These are phyloP conservation scores for Chlorella sp. DNA, from an alignment of 139 green algal species.

Conservation along the genomic window DNA sequence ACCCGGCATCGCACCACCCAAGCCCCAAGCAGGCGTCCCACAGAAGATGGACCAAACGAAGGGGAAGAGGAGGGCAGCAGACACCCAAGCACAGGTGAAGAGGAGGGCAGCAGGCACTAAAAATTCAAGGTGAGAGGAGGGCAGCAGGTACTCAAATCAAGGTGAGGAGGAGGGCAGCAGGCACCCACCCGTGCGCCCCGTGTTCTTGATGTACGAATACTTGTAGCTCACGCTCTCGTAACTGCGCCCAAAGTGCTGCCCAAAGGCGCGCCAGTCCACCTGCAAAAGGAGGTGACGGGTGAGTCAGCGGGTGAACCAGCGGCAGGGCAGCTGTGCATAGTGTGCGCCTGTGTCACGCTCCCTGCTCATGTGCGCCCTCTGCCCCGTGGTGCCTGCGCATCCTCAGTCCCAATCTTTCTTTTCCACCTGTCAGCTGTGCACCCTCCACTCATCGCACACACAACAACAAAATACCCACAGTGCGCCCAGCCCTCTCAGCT, in stretches of 20 bases:
- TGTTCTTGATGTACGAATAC: constrained; percentile 55
- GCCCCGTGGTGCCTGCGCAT: neutral
- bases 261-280: constrained; percentile 50
- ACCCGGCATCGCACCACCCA: too few species aligned
- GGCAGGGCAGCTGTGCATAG: neutral
- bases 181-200: constrained; percentile 27
- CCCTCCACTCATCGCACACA: too few species aligned
- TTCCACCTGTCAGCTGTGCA: too few species aligned
- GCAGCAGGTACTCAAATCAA: too few species aligned
- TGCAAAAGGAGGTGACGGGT: neutral
- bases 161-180: neutral
- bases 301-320: neutral
- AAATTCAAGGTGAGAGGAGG: too few species aligned
- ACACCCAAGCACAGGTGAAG: too few species aligned
- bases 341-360: neutral
- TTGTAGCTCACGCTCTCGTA: constrained; percentile 58
- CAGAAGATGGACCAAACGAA: too few species aligned
- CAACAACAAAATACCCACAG: too few species aligned
- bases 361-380: neutral
- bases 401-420: too few species aligned
- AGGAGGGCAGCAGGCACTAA: neutral
- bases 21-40: too few species aligned
- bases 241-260: constrained; percentile 49
- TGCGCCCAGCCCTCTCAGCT: too few species aligned
- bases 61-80: neutral